These are phyloP conservation scores for Hypholoma sublateritium DNA, from an alignment of 768 basidiomycete genomes.

Conservation along the genomic window DNA sequence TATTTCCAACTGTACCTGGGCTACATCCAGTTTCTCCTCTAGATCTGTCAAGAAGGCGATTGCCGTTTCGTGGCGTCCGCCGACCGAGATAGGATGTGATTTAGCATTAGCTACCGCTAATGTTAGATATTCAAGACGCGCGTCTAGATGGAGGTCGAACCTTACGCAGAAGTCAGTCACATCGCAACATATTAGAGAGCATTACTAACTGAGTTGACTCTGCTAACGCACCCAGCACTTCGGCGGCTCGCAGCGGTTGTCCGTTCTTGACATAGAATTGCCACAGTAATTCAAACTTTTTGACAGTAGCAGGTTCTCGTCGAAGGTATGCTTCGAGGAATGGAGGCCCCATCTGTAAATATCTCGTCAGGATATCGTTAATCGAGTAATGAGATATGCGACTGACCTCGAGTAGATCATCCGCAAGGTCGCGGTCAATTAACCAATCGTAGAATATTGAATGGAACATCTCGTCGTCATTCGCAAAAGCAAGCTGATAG, in stretches of 20 bases:
- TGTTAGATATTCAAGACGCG: constrained; percentile 88
- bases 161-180: constrained; percentile 31
- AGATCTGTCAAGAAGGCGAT: constrained; percentile 93
- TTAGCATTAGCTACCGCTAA: constrained; percentile 96
- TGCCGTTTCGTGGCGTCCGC: constrained; percentile 82
- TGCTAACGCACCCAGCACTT: constrained; percentile 79
- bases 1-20: constrained; percentile 94
- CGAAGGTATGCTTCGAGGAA: constrained; percentile 89
- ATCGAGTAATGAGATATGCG: not conserved
- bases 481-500: constrained; percentile 81
- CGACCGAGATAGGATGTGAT: constrained; percentile 81
- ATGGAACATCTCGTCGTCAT: constrained; percentile 92
- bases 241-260: constrained; percentile 84
- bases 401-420: constrained; percentile 86
- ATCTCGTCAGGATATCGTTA: not conserved
- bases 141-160: constrained; percentile 66
- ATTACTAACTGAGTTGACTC: constrained; percentile 75
- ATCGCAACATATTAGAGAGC: not conserved
- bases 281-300: constrained; percentile 91
- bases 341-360: constrained; percentile 70
- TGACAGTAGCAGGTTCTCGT: constrained; percentile 74
- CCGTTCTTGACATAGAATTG: constrained; percentile 95
- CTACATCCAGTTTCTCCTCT: constrained; percentile 96
- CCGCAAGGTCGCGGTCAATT: constrained; percentile 73
- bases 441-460: constrained; percentile 95